These are phyloP conservation scores for Eucalyptus sp. DNA, from an alignment of 345 rosid species.

Conservation along the genomic window DNA sequence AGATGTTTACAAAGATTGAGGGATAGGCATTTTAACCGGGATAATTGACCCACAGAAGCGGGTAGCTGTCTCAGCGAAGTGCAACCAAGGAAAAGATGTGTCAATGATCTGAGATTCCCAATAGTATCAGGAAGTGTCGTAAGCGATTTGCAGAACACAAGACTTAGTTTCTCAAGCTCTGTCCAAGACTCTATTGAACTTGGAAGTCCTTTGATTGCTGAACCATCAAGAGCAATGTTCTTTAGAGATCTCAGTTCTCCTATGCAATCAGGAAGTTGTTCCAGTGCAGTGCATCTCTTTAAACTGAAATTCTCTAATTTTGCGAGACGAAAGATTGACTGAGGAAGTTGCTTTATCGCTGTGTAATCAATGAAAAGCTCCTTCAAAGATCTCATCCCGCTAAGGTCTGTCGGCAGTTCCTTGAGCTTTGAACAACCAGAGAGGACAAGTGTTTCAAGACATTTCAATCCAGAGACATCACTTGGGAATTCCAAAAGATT, in stretches of 20 bases:
- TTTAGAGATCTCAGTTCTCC: slow-evolving; percentile 25
- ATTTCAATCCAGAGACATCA: slow-evolving; percentile 26
- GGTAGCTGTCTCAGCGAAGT: slow-evolving; percentile 24
- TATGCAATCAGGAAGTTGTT: slow-evolving; percentile 14
- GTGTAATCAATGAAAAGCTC: slow-evolving; percentile 34
- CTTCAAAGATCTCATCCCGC: slow-evolving; percentile 30
- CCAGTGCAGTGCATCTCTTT: slow-evolving; percentile 3
- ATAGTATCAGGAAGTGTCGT: slow-evolving; percentile 19
- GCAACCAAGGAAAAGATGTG: background rate
- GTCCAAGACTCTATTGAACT: slow-evolving; percentile 13
- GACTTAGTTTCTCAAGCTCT: slow-evolving; percentile 24
- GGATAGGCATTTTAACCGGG: slow-evolving; percentile 12
- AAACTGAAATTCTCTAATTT: slow-evolving; percentile 37
- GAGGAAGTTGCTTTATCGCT: slow-evolving; percentile 23
- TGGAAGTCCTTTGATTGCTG: slow-evolving; percentile 27
- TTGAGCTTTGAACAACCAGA: slow-evolving; percentile 17
- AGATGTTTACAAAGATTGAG: slow-evolving; percentile 9
- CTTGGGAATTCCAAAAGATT: slow-evolving; percentile 24
- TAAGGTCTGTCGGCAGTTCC: slow-evolving; percentile 22
- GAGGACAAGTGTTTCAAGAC: slow-evolving; percentile 27
- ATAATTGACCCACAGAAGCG: slow-evolving; percentile 20
- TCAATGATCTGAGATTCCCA: slow-evolving; percentile 21
- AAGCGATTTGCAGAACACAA: slow-evolving; percentile 14
- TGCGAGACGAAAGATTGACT: slow-evolving; percentile 19
- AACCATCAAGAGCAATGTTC: slow-evolving; percentile 13